Base-by-base conservation (phyloP, 2,329 filamentous ascomycete species). In the Chaetomium sp. region DNA sequence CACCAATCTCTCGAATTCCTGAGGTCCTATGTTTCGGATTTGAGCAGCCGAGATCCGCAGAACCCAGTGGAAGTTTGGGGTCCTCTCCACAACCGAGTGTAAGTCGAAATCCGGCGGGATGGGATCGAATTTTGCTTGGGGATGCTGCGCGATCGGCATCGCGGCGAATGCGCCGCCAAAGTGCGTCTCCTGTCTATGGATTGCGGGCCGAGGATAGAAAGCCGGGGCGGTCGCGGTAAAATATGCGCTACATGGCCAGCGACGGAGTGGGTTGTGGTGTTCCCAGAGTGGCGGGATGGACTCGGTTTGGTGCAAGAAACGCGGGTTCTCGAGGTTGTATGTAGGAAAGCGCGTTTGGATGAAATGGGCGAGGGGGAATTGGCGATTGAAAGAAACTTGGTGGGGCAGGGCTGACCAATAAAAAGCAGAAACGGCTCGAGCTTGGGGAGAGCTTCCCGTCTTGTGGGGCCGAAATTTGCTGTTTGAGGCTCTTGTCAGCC, bases 121-220 rank as follows among this genome's bases (percentile, higher is more conserved):
- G 1, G 94, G 93, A 76, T 96, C 92, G 76, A 98, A 98, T 59
- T 93, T 92, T 19, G 93, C 92, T 74, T 92, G 89, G 0, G 92
- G 92, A 72, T 93, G 88, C 65, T 89, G 81, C 16, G 90, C 83
- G 19, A 82, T 80, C 62, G 91, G 90, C 93, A 97, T 97, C 31
- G 73, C 83, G 72, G 66, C 63, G 61, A 58, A 35, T 64, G 62
- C 57, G 65, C 25, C 47, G 61, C 53, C 53, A 16, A 10, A 53
- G 38, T 29, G 58, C 53, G 56, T 8, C 51, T 27, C n/a, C 10
- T 21, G 23, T 3, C 3, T 13, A 21, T 25, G 27, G 25, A 49
- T 51, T 21, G 23, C 5, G 42, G 27, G 29, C 58, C 12, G 38
- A n/a, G 29, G 16, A 42, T n/a, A 3, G 16, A 47, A 12, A 21